Conservation (phyloP, 2,329 filamentous ascomycete species). For the Calonectria honghensis region DNA sequence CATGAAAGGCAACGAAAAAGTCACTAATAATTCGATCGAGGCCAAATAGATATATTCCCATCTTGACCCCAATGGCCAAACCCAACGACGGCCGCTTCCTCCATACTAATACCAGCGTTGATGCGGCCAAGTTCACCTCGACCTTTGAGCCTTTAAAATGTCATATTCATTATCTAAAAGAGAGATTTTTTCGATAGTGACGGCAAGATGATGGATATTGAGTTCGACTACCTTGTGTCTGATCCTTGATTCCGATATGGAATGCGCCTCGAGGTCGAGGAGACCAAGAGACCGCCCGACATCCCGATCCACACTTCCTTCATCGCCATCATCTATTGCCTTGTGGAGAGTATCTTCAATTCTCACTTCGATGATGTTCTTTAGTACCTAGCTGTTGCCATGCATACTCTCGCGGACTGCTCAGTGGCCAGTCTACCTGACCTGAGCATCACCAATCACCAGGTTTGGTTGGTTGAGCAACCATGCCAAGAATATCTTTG, state of each 20-base stretch:
- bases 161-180: conserved; percentile 87
- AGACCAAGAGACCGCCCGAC: conserved; percentile 85
- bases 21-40: conserved; percentile 93
- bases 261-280: conserved; percentile 96
- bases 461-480: too few species aligned
- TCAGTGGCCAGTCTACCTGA: too few species aligned
- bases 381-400: conserved; percentile 73
- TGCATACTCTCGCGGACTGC: too few species aligned
- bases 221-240: conserved; percentile 90
- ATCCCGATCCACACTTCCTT: conserved; percentile 80
- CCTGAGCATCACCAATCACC: too few species aligned
- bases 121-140: conserved; percentile 92
- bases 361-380: conserved; percentile 96
- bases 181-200: conserved; percentile 96
- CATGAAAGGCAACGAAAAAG: conserved; percentile 85
- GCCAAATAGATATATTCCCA: conserved; percentile 94
- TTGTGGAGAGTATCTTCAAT: conserved; percentile 87
- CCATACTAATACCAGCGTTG: conserved; percentile 98
- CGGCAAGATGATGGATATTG: not conserved
- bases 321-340: conserved; percentile 94
- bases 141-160: conserved; percentile 75
- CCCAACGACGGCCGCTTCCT: conserved; percentile 92
- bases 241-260: conserved; percentile 97
- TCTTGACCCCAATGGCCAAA: conserved; percentile 97
- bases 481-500: too few species aligned